Evolutionary conservation across 192 early-diverging fungal species (phyloP), one percentile per base, ranked within the genome.

Genomic region (Coemansia sp.): DNA sequence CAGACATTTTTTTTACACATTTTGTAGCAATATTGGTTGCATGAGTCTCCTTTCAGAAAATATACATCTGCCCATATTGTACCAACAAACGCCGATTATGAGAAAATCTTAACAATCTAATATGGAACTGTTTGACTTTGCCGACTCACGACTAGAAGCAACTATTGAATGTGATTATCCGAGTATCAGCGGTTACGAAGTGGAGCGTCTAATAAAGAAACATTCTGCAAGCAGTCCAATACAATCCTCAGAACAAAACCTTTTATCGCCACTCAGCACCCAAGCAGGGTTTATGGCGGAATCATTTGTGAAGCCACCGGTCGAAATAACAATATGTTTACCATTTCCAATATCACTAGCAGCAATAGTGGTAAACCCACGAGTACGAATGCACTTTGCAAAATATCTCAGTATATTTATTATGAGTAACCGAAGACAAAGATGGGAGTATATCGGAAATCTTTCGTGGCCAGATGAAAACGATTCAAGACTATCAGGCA

Each of bases 41-140:
- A n/a, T n/a, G n/a, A n/a, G n/a, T n/a, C n/a, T n/a, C n/a, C n/a
- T n/a, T n/a, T n/a, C n/a, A n/a, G n/a, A n/a, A n/a, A n/a, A n/a
- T n/a, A n/a, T n/a, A n/a, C n/a, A n/a, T n/a, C n/a, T n/a, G n/a
- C n/a, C n/a, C n/a, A n/a, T n/a, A n/a, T n/a, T n/a, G n/a, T n/a
- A n/a, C n/a, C n/a, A 49, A 21, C 14, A 21, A 21, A 14, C 47
- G 5, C n/a, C n/a, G 2, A 16, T 27, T 7, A 53, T 24, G 19
- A 14, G 25, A 7, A 27, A 7, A 27, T 25, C 51, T 1, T 16
- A 53, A 3, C 5, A 27, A 23, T 18, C 8, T 8, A 38, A 34
- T 2, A 65, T 67, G 41, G 71, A 73, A 27, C 41, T 73, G 38
- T 67, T 73, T 49, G 60, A 73, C 23, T 67, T 56, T 28, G 71